A percentile compares a stretch with the other conserved stretches of the same genome.
These are phyloP conservation scores for Athelia sp. DNA, from an alignment of 1,284 basidiomycete species.

Conservation along the genomic window DNA sequence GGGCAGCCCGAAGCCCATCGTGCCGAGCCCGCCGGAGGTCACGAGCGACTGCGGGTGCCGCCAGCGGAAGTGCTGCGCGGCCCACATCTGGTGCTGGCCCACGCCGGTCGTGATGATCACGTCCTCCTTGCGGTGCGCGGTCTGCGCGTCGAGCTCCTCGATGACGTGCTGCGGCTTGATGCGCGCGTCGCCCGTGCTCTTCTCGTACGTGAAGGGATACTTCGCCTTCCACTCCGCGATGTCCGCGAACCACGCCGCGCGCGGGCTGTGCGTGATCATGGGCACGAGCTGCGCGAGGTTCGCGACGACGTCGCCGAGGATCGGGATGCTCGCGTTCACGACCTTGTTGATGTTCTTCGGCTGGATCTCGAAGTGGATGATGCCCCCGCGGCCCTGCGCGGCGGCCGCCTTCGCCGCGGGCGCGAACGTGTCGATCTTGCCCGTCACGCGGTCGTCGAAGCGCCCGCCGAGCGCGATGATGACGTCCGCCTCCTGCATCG, in stretches of 20 bases:
- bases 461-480: conserved; percentile 95
- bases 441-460: conserved; percentile 98
- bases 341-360: conserved; percentile 99
- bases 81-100: conserved; percentile 99
- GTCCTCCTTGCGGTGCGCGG: conserved; percentile 76
- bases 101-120: conserved; percentile 92
- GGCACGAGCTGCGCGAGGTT: conserved; percentile 84
- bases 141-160: conserved; percentile 83
- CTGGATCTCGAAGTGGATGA: conserved; percentile 98
- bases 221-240: conserved; percentile 83
- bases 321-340: conserved; percentile 89
- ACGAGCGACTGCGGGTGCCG: conserved; percentile 84
- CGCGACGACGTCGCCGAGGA: conserved; percentile 89
- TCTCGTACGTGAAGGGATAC: conserved; percentile 89
- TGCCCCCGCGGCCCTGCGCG: conserved; percentile 83
- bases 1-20: conserved; percentile 97
- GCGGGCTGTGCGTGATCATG: conserved; percentile 59
- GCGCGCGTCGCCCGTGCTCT: conserved; percentile 57
- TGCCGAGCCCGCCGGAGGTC: conserved; percentile 97
- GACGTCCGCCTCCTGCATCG: conserved; percentile 96
- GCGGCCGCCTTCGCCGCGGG: conserved; percentile 90
- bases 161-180: conserved; percentile 98
- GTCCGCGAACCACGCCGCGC: conserved; percentile 79
- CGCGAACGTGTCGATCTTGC: conserved; percentile 86
- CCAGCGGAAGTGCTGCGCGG: conserved; percentile 94